phyloP scores from a whole-genome alignment of 805 yeast species.

The Vanderwaltozyma tropicalis region DNA sequence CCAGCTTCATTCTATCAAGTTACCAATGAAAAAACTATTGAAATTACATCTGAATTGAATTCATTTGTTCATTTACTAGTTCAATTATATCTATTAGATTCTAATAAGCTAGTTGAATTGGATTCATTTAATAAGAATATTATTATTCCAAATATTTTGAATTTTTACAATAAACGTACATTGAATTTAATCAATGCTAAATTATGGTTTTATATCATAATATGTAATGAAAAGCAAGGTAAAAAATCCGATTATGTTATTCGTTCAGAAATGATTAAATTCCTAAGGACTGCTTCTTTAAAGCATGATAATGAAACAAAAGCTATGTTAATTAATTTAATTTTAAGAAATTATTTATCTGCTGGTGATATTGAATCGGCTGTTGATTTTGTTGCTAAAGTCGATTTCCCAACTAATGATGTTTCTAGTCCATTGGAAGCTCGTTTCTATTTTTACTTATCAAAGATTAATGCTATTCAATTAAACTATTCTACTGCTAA shows the following conservation, averaged over 20 bases:
- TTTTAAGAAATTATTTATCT: constrained; percentile 69
- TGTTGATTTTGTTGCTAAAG: constrained; percentile 76
- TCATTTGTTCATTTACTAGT: constrained; percentile 68
- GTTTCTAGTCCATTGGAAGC: constrained; percentile 85
- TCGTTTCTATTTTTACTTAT: constrained; percentile 81
- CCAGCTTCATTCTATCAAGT: constrained; percentile 27
- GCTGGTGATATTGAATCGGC: constrained; percentile 81
- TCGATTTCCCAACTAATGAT: constrained; percentile 67
- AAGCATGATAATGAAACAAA: constrained; percentile 90
- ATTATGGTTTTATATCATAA: constrained; percentile 82
- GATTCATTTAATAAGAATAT: constrained; percentile 44
- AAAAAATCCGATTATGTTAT: constrained; percentile 26
- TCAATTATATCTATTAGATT: constrained; percentile 67
- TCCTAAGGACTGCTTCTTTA: constrained; percentile 77
- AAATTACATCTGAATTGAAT: constrained; percentile 68
- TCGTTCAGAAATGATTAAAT: constrained; percentile 59
- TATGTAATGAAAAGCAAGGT: constrained; percentile 52
- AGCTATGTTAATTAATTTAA: constrained; percentile 75
- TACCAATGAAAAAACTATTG: constrained; percentile 21
- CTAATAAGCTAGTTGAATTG: constrained; percentile 38
- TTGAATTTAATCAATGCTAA: constrained; percentile 82
- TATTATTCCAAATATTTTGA: constrained; percentile 39
- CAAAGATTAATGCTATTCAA: constrained; percentile 86
- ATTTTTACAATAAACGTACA: constrained; percentile 65
- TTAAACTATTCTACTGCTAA: constrained; percentile 84